These are phyloP conservation scores for Trametes sp. DNA, from an alignment of 1,284 basidiomycete genomes.

Conservation along the genomic window DNA sequence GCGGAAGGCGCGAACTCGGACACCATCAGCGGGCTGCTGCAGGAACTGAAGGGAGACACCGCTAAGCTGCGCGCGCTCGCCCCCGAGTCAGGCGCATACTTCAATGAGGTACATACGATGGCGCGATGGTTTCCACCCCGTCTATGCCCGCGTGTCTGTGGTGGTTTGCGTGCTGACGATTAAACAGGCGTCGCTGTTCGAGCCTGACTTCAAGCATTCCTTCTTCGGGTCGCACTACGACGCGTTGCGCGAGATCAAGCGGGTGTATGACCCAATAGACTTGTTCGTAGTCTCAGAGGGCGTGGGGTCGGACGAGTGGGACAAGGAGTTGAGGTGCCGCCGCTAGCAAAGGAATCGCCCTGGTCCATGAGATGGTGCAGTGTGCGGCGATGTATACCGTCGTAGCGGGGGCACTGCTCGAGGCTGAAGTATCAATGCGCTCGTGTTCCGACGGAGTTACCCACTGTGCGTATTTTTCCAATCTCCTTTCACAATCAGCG, in stretches of 20 bases:
- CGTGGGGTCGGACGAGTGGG: conserved; percentile 53
- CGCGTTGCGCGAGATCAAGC: conserved; percentile 50
- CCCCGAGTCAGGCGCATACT: conserved; percentile 47
- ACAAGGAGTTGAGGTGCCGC: conserved; percentile 37
- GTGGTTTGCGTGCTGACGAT: not conserved
- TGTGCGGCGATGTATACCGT: too few species aligned
- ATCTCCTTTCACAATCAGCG: too few species aligned
- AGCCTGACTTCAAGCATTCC: conserved; percentile 46
- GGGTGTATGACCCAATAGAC: conserved; percentile 50
- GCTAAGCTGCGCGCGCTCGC: conserved; percentile 34
- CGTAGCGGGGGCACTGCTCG: too few species aligned
- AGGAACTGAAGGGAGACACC: conserved; percentile 37
- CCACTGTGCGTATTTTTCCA: too few species aligned
- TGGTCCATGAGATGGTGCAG: too few species aligned
- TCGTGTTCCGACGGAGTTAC: too few species aligned
- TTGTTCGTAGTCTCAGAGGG: conserved; percentile 54
- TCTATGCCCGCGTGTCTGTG: too few species aligned
- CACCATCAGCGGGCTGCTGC: conserved; percentile 37
- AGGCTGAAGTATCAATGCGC: too few species aligned
- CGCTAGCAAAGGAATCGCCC: too few species aligned
- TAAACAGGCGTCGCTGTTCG: conserved; percentile 48
- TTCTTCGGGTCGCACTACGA: conserved; percentile 57
- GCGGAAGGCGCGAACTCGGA: conserved; percentile 38
- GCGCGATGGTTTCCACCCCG: too few species aligned
- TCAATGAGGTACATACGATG: conserved; percentile 48